Evolutionary conservation across 371 early-diverging fungal genomes (phyloP).

Genomic region (Zopfochytrium polystomum): DNA sequence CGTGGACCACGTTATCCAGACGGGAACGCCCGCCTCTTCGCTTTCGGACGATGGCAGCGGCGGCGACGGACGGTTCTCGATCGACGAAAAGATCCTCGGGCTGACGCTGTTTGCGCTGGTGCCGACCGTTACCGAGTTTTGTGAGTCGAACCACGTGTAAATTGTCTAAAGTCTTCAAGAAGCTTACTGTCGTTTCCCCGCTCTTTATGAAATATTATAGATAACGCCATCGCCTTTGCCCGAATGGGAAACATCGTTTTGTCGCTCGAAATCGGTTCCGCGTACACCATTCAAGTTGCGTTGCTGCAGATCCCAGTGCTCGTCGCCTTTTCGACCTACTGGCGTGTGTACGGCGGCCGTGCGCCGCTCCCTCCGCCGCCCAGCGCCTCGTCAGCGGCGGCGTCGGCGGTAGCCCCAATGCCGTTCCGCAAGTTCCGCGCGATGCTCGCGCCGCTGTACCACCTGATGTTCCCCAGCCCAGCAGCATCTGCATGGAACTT

Average conservation of each 20-base stretch:
- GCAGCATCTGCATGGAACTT: too few relatives aligned
- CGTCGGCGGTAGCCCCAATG: background rate
- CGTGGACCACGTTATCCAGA: conserved; percentile 44
- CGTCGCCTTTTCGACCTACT: conserved; percentile 79
- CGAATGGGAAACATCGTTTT: conserved; percentile 88
- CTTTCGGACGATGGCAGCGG: conserved; percentile 1
- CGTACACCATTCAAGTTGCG: conserved; percentile 94
- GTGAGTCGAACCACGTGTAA: conserved; percentile 31
- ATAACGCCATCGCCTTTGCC: conserved; percentile 95
- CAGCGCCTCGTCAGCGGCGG: background rate
- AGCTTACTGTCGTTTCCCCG: background rate
- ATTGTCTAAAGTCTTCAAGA: background rate
- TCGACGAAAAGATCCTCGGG: conserved; percentile 87
- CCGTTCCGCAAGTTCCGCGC: conserved; percentile 1
- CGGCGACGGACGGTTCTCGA: conserved; percentile 32
- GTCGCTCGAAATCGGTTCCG: conserved; percentile 93
- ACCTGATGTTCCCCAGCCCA: background rate
- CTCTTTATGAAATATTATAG: too few relatives aligned
- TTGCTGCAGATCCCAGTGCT: conserved; percentile 90
- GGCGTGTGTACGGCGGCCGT: conserved; percentile 16
- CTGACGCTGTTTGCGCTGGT: conserved; percentile 91
- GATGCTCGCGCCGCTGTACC: conserved; percentile 3
- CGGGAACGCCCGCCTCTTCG: background rate
- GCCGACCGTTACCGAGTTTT: conserved; percentile 94
- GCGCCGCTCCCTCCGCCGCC: background rate